These are phyloP conservation scores for Verticillium isaacii DNA, from an alignment of 2,329 filamentous ascomycete species.

Conservation along the genomic window DNA sequence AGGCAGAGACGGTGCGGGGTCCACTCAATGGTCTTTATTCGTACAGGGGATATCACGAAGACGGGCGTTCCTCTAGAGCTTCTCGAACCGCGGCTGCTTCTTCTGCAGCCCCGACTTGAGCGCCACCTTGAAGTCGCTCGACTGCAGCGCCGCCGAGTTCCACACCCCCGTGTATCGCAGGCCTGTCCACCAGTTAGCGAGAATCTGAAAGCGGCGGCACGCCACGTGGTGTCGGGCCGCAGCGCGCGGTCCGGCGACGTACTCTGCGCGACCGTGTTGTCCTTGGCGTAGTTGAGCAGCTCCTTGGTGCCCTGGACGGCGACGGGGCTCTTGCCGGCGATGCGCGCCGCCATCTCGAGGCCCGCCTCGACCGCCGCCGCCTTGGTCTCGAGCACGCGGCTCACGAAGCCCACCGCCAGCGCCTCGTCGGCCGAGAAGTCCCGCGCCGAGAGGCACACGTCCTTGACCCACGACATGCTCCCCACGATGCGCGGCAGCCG, in stretches of 20 bases:
- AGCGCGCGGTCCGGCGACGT: constrained; percentile 30
- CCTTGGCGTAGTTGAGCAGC: constrained; percentile 74
- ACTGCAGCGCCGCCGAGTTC: constrained; percentile 82
- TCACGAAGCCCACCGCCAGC: constrained; percentile 64
- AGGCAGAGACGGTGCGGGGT: background rate
- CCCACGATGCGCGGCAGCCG: constrained; percentile 71
- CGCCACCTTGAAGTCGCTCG: constrained; percentile 68
- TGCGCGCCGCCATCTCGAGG: constrained; percentile 55
- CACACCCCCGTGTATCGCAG: constrained; percentile 81
- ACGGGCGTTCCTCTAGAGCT: constrained; percentile 52
- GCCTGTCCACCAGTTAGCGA: constrained; percentile 32
- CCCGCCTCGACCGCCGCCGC: constrained; percentile 57
- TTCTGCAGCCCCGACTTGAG: constrained; percentile 74
- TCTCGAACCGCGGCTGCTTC: constrained; percentile 77
- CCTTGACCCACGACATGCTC: constrained; percentile 71
- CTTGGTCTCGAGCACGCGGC: constrained; percentile 59
- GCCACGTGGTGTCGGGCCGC: background rate
- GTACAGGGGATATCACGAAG: background rate
- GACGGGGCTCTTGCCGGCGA: constrained; percentile 81
- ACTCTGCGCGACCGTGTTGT: constrained; percentile 74
- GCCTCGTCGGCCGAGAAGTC: constrained; percentile 68
- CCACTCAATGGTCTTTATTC: background rate
- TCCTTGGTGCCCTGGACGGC: constrained; percentile 87
- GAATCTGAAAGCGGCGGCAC: background rate
- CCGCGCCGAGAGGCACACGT: constrained; percentile 67